Base-by-base conservation (phyloP, 2,329 filamentous ascomycete species). In the Didymella lethalis region DNA sequence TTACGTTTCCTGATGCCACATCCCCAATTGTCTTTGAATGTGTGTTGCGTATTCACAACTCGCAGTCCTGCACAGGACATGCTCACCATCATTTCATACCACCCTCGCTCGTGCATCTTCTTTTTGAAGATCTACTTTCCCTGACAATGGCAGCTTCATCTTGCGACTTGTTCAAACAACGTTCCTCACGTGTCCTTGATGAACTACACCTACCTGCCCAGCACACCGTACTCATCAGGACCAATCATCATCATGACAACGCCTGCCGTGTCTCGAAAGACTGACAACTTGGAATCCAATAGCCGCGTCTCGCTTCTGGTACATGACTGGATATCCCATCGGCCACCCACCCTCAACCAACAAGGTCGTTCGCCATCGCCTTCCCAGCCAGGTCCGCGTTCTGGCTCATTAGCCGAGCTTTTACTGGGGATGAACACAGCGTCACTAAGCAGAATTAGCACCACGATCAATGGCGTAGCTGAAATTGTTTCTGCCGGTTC, bases 151-250 rank as follows among this genome's bases (percentile, higher is more conserved):
- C 61, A 97, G 93, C 92, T 99, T 67, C 95, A 99, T 79, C 90
- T 99, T 52, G 93, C 95, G 69, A 99, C 95, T 56, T 96, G 91
- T 77, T 88, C 88, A 68, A 84, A 90, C 67, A 90, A 95, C 72
- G 83, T 88, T 64, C 95, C 95, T 10, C 92, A 98, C 77, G 92
- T 98, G 66, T 96, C 93, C 36, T 87, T 99, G 65, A 99, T 99
- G 95, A 97, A 96, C 83, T 98, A 98, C 82, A 98, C 95, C 73
- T 98, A 97, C 80, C 90, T 99, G 23, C 90, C 93, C 38, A 88
- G 85, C 6, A 72, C 72, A 12, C 91, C 90, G 16, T 88, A 88
- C 38, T 90, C 88, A 77, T 85, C 86, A 38, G 74, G 84, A 50
- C 81, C 81, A 14, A 77, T 92, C n/a, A 90, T 93, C 64, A 96